A percentile compares a stretch with the other conserved stretches of the same genome.
These are phyloP conservation scores for Candida sanyiensis DNA, from an alignment of 805 yeast species.

Conservation along the genomic window DNA sequence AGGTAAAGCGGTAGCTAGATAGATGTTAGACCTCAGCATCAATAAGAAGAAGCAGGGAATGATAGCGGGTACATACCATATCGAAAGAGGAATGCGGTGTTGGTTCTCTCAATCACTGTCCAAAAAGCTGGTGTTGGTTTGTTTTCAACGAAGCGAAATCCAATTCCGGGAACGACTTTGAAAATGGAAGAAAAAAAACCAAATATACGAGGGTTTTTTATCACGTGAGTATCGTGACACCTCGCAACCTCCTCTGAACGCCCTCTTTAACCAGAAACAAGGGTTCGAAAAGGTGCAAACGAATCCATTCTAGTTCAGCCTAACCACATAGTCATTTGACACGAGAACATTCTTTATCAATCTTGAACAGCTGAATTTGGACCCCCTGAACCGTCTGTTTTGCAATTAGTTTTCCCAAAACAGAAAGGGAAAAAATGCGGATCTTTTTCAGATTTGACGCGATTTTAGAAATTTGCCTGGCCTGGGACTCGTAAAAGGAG, in stretches of 20 bases:
- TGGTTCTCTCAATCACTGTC: too few species aligned
- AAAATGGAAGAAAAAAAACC: too few species aligned
- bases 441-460: conserved; percentile 2
- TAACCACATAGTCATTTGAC: too few species aligned
- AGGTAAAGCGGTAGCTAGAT: conserved; percentile 81
- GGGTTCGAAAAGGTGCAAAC: too few species aligned
- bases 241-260: too few species aligned
- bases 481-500: neutral
- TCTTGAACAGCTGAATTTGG: too few species aligned
- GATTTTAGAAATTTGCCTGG: neutral
- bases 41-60: neutral
- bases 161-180: neutral
- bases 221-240: neutral
- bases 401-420: conserved; percentile 6
- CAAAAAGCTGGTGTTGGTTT: conserved; percentile 1
- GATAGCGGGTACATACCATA: too few species aligned
- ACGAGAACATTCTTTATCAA: too few species aligned
- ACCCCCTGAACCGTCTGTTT: too few species aligned
- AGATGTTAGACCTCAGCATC: conserved; percentile 7
- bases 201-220: neutral
- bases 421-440: conserved; percentile 1
- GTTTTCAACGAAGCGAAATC: neutral
- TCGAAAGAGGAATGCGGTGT: too few species aligned
- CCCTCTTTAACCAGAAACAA: too few species aligned
- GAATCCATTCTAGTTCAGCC: too few species aligned